These are phyloP conservation scores for Pythium aphanidermatum DNA, from an alignment of 352 stramenopile species.

Conservation along the genomic window DNA sequence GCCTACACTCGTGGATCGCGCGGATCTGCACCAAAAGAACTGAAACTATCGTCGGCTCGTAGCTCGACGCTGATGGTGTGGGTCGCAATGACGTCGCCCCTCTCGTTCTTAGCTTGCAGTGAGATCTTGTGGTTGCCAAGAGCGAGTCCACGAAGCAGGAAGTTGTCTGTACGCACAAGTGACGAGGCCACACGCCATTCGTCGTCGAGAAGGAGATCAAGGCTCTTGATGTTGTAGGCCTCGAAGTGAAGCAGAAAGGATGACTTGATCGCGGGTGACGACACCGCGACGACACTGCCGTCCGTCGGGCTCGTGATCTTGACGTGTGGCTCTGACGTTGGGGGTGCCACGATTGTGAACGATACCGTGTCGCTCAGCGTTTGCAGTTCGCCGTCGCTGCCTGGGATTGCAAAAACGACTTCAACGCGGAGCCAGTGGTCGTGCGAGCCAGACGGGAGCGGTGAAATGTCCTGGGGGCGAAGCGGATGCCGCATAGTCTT, in stretches of 20 bases:
- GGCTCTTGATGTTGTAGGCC: constrained; percentile 24
- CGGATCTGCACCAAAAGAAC: too few relatives aligned
- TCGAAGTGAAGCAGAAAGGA: constrained; percentile 35
- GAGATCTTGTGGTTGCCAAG: constrained; percentile 25
- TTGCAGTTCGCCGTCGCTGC: constrained; percentile 25
- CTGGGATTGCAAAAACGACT: constrained; percentile 31
- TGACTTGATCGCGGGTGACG: too few relatives aligned
- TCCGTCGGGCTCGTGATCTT: constrained; percentile 22
- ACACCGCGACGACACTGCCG: constrained; percentile 22
- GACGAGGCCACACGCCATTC: constrained; percentile 22
- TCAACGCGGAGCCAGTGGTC: constrained; percentile 27
- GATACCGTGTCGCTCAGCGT: constrained; percentile 20
- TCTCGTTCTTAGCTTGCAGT: too few relatives aligned
- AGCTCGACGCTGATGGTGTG: too few relatives aligned
- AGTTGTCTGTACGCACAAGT: constrained; percentile 29
- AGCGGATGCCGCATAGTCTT: constrained; percentile 17
- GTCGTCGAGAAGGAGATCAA: constrained; percentile 29
- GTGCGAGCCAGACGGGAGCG: background rate
- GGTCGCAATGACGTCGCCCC: too few relatives aligned
- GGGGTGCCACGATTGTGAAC: constrained; percentile 11
- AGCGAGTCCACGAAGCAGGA: constrained; percentile 36
- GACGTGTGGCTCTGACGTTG: constrained; percentile 11
- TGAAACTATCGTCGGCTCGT: too few relatives aligned
- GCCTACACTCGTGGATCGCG: too few relatives aligned
- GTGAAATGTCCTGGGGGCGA: constrained; percentile 1